These are phyloP conservation scores for Rhynchospora tenuis DNA, from an alignment of 176 grass and related monocot genomes.

Conservation along the genomic window DNA sequence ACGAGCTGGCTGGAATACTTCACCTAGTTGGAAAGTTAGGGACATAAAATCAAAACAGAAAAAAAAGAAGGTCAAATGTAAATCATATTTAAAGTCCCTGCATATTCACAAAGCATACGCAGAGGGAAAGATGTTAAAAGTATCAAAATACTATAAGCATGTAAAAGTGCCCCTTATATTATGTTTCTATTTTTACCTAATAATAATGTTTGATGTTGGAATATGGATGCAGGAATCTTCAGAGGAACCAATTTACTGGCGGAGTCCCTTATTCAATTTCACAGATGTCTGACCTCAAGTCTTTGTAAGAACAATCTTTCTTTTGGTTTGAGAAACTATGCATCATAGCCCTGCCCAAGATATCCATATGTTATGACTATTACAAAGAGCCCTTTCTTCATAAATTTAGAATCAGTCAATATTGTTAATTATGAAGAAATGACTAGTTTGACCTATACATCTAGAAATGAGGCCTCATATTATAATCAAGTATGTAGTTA, in stretches of 20 bases:
- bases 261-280: slow-evolving; percentile 82
- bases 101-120: background rate
- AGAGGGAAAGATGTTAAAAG: background rate
- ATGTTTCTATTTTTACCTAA: slow-evolving; percentile 11
- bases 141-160: background rate
- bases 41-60: background rate
- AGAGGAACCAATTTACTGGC: slow-evolving; percentile 68
- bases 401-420: background rate
- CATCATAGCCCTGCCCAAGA: background rate
- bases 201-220: slow-evolving; percentile 2
- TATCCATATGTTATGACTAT: background rate
- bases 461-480: background rate
- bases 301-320: slow-evolving; percentile 43
- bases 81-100: background rate
- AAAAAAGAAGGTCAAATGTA: background rate
- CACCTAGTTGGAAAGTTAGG: background rate
- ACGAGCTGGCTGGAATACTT: background rate
- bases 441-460: background rate
- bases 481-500: background rate
- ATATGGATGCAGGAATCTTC: slow-evolving; percentile 53
- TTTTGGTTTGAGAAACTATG: background rate
- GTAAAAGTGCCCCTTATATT: background rate
- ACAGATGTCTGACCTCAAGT: slow-evolving; percentile 79
- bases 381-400: background rate
- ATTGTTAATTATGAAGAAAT: background rate